phyloP scores from a whole-genome alignment of 2,329 filamentous ascomycete species.

The Colletotrichum sp. region DNA sequence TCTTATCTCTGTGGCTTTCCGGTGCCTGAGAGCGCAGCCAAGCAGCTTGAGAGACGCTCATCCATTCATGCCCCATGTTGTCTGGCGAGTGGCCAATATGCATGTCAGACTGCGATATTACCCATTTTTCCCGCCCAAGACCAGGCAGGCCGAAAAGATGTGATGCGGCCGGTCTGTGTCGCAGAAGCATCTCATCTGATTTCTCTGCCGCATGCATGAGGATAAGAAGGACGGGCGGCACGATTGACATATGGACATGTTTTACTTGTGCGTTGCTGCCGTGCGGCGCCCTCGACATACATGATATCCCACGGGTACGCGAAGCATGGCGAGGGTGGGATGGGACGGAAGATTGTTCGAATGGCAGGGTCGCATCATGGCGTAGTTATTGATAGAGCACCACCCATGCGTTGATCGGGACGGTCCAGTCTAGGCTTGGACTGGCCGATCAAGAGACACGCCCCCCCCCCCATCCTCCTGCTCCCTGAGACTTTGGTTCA shows the following conservation, averaged over 20 bases:
- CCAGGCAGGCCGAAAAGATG: not conserved
- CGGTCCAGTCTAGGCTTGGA: not conserved
- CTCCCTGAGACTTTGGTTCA: not conserved
- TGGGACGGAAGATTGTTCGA: not conserved
- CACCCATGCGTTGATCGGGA: constrained; percentile 11
- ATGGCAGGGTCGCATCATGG: not conserved
- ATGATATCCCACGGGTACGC: not conserved
- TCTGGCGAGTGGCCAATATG: not conserved
- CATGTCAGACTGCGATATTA: constrained; percentile 8
- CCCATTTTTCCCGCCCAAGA: not conserved
- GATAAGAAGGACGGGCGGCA: not conserved
- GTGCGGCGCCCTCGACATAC: not conserved
- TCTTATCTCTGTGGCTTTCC: constrained; percentile 3
- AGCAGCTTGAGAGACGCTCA: not conserved
- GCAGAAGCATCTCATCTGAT: not conserved
- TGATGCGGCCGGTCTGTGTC: not conserved
- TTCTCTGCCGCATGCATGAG: not conserved
- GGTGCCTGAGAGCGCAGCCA: not conserved
- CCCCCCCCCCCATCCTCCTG: not conserved
- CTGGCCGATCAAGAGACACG: not conserved
- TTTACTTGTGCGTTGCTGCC: not conserved
- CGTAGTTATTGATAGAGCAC: not conserved
- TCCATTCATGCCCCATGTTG: not conserved
- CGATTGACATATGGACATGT: not conserved
- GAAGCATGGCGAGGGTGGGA: not conserved